Base-by-base conservation (phyloP, 106 monocot species). In the Dactylorhiza incarnata region DNA sequence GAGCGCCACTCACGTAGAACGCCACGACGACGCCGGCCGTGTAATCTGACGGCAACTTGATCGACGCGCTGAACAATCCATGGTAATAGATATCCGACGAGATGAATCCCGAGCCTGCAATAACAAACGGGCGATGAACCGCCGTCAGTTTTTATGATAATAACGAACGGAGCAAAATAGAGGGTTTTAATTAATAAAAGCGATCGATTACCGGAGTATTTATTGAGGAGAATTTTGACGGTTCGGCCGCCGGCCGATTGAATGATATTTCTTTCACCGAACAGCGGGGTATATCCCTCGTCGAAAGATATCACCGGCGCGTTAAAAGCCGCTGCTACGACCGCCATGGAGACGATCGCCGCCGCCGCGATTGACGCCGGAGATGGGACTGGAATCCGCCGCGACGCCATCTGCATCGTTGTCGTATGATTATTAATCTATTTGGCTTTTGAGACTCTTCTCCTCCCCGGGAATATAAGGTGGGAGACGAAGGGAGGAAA, bases 241-340 rank as follows among this genome's bases (percentile, higher is more conserved):
- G 52, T 76, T 15, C 78, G 65, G 10, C 83, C 78, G 37, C 86
- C 81, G 22, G 68, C 50, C 3, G 88, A 89, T 16, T 52, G 77
- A 3, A 79, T 76, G 68, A 89, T 78, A 76, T 89, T 89, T 29
- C 15, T 66, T 7, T 83, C 75, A 25, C 88, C 88, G 59, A 89
- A 89, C 22, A 89, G 69, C 17, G 72, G 78, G 6, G 78, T 43
- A 81, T 74, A 89, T 3, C 85, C 88, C 48, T 83, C 85, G 43
- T 89, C 85, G 81, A 89, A 89, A 24, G 76, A 13, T 0, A 83
- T n/a, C 26, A 83, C 45, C 68, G 78, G 45, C 5, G 78, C 85
- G 76, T 81, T 73, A 16, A 74, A 68, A 11, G 51, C 59, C 17
- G 72, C 29, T 37, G 65, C 13, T 12, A 46, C 3, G 3, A 6